Evolutionary conservation across 257 asterid species (phyloP), one percentile per base, ranked within the genome.

Genomic region (Avicennia marina): DNA sequence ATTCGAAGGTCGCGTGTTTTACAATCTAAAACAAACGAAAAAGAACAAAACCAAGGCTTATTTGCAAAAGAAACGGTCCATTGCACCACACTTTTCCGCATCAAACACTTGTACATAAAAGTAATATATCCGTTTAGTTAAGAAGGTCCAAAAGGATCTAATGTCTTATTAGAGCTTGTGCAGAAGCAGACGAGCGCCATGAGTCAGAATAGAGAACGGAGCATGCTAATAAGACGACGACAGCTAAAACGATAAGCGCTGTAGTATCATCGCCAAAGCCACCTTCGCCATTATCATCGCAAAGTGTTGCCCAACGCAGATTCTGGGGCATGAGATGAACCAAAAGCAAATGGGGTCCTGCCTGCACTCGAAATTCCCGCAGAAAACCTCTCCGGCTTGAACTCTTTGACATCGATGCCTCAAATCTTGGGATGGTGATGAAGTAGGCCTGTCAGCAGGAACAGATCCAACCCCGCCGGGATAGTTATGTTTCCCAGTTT

Each of bases 301-400:
- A n/a, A 72, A 60, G 7, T 76, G 63, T n/a, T 72, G 85, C 0
- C 82, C 82, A 19, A 72, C 29, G 75, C 85, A 79, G 4, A 63
- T 47, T 4, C 81, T 47, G 0, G 85, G 82, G 1, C 82, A 31
- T 75, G 53, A 10, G 75, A 79, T 0, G 82, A 80, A 9, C 63
- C 27, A 50, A 49, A 79, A 0, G 72, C 45, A 17, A 13, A 49
- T 3, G 68, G 72, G 2, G 47, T 54, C 25, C 49, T 66, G 2
- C 72, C 54, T 11, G 75, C 78, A 8, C 53, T 34, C 9, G 67
- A 51, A 19, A 68, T 18, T 9, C 82, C 85, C 4, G 75, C 80
- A 0, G 55, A 10, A 39, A 79, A 79, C 33, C 85, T 66, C 64
- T 75, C 82, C 0, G 82, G 82, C 4, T 64, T 75, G 73, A 79